Conservation (phyloP, 1,284 basidiomycete species). For the Fomitiporia mediterranea region DNA sequence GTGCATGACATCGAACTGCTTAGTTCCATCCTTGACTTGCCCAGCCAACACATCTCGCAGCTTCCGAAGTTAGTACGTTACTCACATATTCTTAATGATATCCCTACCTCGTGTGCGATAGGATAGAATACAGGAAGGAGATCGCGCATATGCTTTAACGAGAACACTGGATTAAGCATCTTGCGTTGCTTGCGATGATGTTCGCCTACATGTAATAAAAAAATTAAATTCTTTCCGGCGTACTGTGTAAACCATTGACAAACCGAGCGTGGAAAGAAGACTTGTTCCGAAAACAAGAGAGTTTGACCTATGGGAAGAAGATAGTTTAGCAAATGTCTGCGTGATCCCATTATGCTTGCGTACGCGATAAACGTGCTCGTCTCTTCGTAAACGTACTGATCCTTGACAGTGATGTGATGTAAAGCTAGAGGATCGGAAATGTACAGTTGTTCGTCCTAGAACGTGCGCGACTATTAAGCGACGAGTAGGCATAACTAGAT, state of each 20-base stretch:
- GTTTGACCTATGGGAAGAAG: not conserved
- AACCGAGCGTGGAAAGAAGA: constrained; percentile 11
- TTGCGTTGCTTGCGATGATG: constrained; percentile 15
- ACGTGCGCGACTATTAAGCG: too few species aligned
- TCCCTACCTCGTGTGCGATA: constrained; percentile 1
- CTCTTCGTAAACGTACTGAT: constrained; percentile 26
- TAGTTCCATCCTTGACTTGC: constrained; percentile 23
- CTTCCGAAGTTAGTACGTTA: constrained; percentile 5
- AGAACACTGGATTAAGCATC: constrained; percentile 20
- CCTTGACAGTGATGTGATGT: constrained; percentile 28
- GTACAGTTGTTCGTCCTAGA: constrained; percentile 26
- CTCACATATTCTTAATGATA: too few species aligned
- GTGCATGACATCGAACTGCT: constrained; percentile 40
- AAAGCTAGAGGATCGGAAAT: constrained; percentile 27
- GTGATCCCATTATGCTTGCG: not conserved
- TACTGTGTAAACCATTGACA: not conserved
- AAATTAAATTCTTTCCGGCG: not conserved
- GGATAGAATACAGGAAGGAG: constrained; percentile 16
- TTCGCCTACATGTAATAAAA: constrained; percentile 16
- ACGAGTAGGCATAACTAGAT: not conserved
- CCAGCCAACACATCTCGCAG: constrained; percentile 22
- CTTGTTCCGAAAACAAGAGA: constrained; percentile 6
- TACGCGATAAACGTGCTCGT: constrained; percentile 13
- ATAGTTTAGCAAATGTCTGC: too few species aligned
- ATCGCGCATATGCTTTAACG: constrained; percentile 13